Conservation (phyloP, 805 yeast genomes). For the Metschnikowia borealis region DNA sequence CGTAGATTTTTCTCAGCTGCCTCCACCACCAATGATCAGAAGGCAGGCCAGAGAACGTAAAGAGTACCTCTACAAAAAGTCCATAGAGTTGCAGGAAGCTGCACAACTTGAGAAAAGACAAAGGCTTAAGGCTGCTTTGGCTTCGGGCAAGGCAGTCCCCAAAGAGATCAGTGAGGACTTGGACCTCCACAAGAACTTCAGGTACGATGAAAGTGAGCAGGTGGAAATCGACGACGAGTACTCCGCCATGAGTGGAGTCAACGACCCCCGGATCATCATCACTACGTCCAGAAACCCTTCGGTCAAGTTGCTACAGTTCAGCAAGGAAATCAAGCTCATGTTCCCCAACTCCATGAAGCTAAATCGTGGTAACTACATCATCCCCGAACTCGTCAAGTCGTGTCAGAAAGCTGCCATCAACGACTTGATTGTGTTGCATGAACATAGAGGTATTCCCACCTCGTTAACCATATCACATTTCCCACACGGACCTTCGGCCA, state of each 20-base stretch:
- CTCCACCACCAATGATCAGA: slow-evolving; percentile 53
- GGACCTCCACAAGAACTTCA: slow-evolving; percentile 71
- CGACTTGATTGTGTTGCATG: slow-evolving; percentile 84
- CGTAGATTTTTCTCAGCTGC: neutral
- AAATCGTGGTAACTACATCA: slow-evolving; percentile 88
- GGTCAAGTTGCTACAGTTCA: slow-evolving; percentile 79
- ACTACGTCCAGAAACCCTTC: slow-evolving; percentile 94
- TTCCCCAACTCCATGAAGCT: slow-evolving; percentile 87
- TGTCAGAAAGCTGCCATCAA: slow-evolving; percentile 78
- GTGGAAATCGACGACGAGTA: slow-evolving; percentile 87
- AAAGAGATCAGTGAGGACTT: slow-evolving; percentile 88
- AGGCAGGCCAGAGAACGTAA: slow-evolving; percentile 95
- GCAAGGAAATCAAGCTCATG: slow-evolving; percentile 84
- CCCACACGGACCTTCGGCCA: slow-evolving; percentile 97
- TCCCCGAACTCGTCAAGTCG: slow-evolving; percentile 79
- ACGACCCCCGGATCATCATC: slow-evolving; percentile 85
- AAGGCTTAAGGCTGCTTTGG: slow-evolving; percentile 80
- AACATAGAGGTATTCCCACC: slow-evolving; percentile 97
- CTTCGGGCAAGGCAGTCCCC: slow-evolving; percentile 85
- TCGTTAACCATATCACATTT: slow-evolving; percentile 89
- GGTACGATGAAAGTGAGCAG: slow-evolving; percentile 78
- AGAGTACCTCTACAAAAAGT: slow-evolving; percentile 85
- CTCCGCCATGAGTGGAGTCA: slow-evolving; percentile 76
- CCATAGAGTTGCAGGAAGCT: slow-evolving; percentile 87
- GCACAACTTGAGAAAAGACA: slow-evolving; percentile 81